Evolutionary conservation across 768 basidiomycete genomes (phyloP).

Genomic region (Sarcodon sp.): DNA sequence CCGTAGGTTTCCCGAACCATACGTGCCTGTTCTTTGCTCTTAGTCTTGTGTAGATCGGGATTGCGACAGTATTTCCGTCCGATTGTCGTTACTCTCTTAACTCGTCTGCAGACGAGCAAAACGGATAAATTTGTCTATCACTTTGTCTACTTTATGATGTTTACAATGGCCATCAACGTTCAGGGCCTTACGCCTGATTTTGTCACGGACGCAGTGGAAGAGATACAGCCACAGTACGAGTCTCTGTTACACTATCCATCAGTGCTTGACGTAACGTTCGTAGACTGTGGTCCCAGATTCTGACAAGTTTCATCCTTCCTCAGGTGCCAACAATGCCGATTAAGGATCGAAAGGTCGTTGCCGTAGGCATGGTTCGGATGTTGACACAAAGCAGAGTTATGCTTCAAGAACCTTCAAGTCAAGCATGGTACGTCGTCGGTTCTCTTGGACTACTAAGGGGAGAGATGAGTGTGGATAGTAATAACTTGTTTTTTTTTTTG

Average conservation of each 20-base stretch:
- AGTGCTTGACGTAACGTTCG: conserved; percentile 5
- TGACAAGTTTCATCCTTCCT: conserved; percentile 65
- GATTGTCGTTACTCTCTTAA: conserved; percentile 67
- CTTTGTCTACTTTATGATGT: conserved; percentile 70
- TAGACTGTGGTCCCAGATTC: conserved; percentile 71
- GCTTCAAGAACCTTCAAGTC: conserved; percentile 47
- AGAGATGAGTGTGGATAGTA: neutral
- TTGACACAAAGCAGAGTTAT: conserved; percentile 65
- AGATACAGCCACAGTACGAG: conserved; percentile 72
- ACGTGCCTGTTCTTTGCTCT: neutral
- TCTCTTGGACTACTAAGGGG: neutral
- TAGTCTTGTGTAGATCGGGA: conserved; percentile 28
- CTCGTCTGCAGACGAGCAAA: conserved; percentile 77
- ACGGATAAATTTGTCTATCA: conserved; percentile 81
- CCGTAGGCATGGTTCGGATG: conserved; percentile 68
- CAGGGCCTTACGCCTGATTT: conserved; percentile 70
- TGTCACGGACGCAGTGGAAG: conserved; percentile 66
- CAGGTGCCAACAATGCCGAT: conserved; percentile 70
- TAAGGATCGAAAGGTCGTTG: conserved; percentile 78
- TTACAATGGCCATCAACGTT: conserved; percentile 61
- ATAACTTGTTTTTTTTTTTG: neutral
- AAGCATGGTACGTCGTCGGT: conserved; percentile 41
- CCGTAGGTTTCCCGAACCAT: conserved; percentile 38
- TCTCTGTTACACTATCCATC: neutral
- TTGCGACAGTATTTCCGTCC: conserved; percentile 67